A percentile compares a stretch with the other conserved stretches of the same genome.
These are phyloP conservation scores for Bretschneidera sinensis DNA, from an alignment of 345 rosid species.

Conservation along the genomic window DNA sequence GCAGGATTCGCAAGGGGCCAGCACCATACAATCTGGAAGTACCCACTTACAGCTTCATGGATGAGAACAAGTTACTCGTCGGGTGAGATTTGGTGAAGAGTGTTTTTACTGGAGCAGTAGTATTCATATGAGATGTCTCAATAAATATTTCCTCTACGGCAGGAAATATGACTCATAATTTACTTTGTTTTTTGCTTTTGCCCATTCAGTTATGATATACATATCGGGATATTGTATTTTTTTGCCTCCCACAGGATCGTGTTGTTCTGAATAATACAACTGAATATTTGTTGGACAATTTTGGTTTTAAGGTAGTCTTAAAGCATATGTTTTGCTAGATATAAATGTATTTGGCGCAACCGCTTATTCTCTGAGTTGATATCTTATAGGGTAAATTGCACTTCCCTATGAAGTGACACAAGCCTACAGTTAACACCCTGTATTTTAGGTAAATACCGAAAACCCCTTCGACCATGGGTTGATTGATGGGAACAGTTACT, in stretches of 20 bases:
- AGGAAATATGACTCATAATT: conserved; percentile 13
- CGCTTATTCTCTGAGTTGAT: no score
- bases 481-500: no score
- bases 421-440: no score
- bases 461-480: no score
- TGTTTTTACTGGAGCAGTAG: conserved; percentile 9
- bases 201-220: conserved; percentile 3
- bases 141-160: conserved; percentile 18
- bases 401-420: no score
- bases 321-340: no score
- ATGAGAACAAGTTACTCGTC: conserved; percentile 45
- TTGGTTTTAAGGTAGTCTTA: no score
- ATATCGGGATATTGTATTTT: conserved; percentile 18
- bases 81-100: conserved; percentile 28
- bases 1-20: conserved; percentile 64
- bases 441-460: no score
- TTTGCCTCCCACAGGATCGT: no score
- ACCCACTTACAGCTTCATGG: conserved; percentile 59
- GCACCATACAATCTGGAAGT: conserved; percentile 64
- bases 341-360: no score
- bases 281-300: conserved; percentile 10
- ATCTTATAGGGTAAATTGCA: no score
- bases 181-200: conserved; percentile 2
- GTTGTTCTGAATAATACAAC: conserved; percentile 31
- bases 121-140: conserved; percentile 13